These are phyloP conservation scores for Neotropicomus parvogracilis DNA, from an alignment of 1,284 basidiomycete species.

Conservation along the genomic window DNA sequence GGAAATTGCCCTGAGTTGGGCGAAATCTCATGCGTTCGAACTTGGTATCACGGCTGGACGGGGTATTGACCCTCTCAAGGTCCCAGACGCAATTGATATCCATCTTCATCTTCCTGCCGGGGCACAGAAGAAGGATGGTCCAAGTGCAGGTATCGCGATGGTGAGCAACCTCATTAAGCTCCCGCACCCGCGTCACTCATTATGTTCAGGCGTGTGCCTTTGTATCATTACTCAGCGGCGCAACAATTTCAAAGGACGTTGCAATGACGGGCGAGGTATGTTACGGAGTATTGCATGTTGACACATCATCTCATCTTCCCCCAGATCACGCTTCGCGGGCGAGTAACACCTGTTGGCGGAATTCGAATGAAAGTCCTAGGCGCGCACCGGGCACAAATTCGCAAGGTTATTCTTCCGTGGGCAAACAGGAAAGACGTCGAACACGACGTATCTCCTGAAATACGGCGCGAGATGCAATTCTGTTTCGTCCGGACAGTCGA, in stretches of 20 bases:
- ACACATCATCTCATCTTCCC: slow-evolving; percentile 1
- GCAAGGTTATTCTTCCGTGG: slow-evolving; percentile 77
- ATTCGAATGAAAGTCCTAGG: slow-evolving; percentile 65
- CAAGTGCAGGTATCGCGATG: slow-evolving; percentile 87
- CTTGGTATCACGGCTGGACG: slow-evolving; percentile 70
- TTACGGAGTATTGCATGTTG: neutral
- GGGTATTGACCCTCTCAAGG: slow-evolving; percentile 70
- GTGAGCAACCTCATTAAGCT: slow-evolving; percentile 34
- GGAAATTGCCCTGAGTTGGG: slow-evolving; percentile 83
- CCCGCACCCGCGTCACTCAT: slow-evolving; percentile 1
- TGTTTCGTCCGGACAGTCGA: slow-evolving; percentile 75
- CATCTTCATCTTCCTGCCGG: slow-evolving; percentile 88
- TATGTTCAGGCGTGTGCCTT: slow-evolving; percentile 67
- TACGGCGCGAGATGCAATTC: slow-evolving; percentile 72
- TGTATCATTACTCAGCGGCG: slow-evolving; percentile 77
- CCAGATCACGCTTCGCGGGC: slow-evolving; percentile 73
- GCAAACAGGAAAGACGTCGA: slow-evolving; percentile 84
- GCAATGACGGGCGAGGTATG: slow-evolving; percentile 83
- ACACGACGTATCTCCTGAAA: slow-evolving; percentile 71
- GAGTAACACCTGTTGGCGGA: slow-evolving; percentile 78
- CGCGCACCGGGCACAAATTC: slow-evolving; percentile 79
- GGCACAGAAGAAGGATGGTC: slow-evolving; percentile 88
- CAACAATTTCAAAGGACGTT: slow-evolving; percentile 62
- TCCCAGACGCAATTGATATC: slow-evolving; percentile 68
- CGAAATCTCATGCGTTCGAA: slow-evolving; percentile 79